These are phyloP conservation scores for Quercus variabilis DNA, from an alignment of 306 rosid species.

Conservation along the genomic window DNA sequence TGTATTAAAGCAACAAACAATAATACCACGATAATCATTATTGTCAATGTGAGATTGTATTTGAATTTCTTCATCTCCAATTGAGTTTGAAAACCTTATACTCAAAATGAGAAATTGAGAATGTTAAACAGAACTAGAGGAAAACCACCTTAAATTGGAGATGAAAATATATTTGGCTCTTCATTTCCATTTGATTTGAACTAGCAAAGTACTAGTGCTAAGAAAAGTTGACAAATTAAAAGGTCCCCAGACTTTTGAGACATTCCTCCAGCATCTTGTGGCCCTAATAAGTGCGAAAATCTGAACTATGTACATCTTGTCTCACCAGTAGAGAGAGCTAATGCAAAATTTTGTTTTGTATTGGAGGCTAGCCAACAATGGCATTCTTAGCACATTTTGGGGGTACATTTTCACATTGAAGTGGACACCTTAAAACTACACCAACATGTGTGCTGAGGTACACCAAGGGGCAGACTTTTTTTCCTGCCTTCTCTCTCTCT, in stretches of 20 bases:
- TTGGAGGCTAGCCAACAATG: neutral
- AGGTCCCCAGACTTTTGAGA: constrained; percentile 10
- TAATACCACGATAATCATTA: too few species aligned
- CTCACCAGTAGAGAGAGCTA: constrained; percentile 1
- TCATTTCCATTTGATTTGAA: neutral
- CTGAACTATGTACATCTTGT: neutral
- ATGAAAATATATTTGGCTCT: too few species aligned
- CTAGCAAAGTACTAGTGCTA: neutral
- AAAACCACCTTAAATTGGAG: too few species aligned
- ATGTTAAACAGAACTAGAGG: neutral
- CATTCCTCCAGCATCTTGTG: constrained; percentile 1
- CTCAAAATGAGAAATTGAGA: neutral
- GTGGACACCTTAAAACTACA: neutral
- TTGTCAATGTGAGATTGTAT: too few species aligned
- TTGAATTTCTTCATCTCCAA: too few species aligned
- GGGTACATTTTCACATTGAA: neutral
- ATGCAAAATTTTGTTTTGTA: constrained; percentile 24
- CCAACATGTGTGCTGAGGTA: neutral
- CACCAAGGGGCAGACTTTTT: neutral
- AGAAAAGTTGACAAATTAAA: neutral
- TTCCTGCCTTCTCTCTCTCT: too few species aligned
- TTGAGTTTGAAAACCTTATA: neutral
- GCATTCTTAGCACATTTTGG: neutral
- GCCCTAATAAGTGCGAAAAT: constrained; percentile 8
- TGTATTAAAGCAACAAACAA: too few species aligned